phyloP scores from a whole-genome alignment of 2,329 filamentous ascomycete species.

The Fusarium bulbicola region DNA sequence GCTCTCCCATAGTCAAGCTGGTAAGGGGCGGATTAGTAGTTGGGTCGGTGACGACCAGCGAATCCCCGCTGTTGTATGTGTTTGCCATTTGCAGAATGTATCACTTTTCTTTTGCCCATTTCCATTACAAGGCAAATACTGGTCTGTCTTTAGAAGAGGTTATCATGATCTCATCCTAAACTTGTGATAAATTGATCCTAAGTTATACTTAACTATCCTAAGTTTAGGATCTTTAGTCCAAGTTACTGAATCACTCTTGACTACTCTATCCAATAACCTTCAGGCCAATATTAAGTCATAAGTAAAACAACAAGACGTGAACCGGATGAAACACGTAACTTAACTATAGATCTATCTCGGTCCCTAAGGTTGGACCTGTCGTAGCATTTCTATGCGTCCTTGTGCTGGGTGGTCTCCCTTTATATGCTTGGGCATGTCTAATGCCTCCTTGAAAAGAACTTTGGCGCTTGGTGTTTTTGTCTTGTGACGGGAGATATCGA shows the following conservation, averaged over 20 bases:
- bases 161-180: neutral
- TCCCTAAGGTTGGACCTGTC: neutral
- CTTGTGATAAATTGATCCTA: neutral
- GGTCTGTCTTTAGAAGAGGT: neutral
- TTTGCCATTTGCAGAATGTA: neutral
- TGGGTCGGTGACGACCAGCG: neutral
- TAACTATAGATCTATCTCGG: neutral
- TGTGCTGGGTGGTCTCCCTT: neutral
- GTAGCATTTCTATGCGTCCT: neutral
- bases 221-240: neutral
- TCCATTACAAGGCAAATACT: neutral
- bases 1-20: neutral
- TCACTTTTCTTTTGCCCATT: neutral
- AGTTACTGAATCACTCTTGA: neutral
- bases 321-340: neutral
- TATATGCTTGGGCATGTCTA: neutral
- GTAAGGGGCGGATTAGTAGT: neutral
- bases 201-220: neutral
- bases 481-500: conserved; percentile 57
- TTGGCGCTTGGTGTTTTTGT: conserved; percentile 38
- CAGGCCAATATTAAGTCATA: no score
- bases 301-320: neutral
- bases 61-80: neutral
- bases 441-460: neutral
- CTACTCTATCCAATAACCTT: neutral